These are phyloP conservation scores for Penicillium pancosmium DNA, from an alignment of 495 filamentous ascomycete genomes.

Conservation along the genomic window DNA sequence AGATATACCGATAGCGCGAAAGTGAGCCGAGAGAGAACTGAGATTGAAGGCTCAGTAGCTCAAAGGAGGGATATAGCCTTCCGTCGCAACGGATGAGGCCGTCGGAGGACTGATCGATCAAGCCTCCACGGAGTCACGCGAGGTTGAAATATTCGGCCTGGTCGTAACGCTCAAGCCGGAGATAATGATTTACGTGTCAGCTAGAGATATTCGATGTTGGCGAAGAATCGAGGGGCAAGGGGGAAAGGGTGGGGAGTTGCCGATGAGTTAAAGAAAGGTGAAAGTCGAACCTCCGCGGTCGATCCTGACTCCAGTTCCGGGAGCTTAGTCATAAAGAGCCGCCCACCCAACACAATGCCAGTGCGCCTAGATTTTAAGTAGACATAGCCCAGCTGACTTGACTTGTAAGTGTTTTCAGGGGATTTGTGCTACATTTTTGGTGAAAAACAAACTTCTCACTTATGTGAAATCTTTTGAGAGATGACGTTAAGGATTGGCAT, in stretches of 20 bases:
- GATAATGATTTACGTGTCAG: neutral
- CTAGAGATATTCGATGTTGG: neutral
- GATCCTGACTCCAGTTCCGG: slow-evolving; percentile 42
- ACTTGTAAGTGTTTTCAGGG: neutral
- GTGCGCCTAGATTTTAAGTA: neutral
- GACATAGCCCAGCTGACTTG: neutral
- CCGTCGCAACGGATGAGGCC: slow-evolving; percentile 30
- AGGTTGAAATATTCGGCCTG: slow-evolving; percentile 5
- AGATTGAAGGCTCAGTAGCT: neutral
- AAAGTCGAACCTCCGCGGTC: slow-evolving; percentile 43
- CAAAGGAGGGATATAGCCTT: slow-evolving; percentile 15
- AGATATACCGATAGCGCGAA: neutral
- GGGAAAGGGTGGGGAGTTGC: slow-evolving; percentile 21
- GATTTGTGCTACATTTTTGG: neutral
- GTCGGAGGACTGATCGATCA: slow-evolving; percentile 26
- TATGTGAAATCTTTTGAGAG: neutral
- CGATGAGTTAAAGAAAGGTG: slow-evolving; percentile 46
- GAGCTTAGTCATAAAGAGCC: slow-evolving; percentile 42
- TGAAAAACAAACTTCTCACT: neutral
- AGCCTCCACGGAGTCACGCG: slow-evolving; percentile 16
- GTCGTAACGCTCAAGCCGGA: neutral
- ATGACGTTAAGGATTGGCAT: slow-evolving; percentile 12
- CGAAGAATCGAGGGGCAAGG: slow-evolving; percentile 9
- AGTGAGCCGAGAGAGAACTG: neutral
- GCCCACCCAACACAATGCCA: slow-evolving; percentile 1